Conservation (phyloP, 352 stramenopile genomes). For the Globisporangium cylindrosporum region DNA sequence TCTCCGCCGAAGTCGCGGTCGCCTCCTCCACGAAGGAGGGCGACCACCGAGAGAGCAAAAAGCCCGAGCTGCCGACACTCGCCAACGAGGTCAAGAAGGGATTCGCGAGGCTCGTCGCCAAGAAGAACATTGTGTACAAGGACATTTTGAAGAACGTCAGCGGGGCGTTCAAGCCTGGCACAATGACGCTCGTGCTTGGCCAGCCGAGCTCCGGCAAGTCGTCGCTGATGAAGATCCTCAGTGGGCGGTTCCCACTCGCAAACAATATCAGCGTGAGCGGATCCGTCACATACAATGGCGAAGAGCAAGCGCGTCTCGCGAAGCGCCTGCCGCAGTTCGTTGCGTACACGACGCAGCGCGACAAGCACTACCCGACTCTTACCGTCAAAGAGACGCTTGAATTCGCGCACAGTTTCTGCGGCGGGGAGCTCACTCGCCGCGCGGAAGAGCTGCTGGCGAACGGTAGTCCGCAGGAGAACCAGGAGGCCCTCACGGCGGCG, state of each 20-base stretch:
- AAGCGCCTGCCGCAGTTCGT: constrained; percentile 45
- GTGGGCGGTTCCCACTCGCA: neutral
- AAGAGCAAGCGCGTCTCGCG: neutral
- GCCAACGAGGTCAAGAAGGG: neutral
- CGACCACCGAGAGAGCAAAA: neutral
- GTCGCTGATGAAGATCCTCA: neutral
- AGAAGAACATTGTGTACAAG: neutral
- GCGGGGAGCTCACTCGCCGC: constrained; percentile 1
- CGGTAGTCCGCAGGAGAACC: neutral
- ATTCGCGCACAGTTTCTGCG: constrained; percentile 41
- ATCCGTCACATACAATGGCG: neutral
- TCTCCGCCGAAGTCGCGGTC: neutral
- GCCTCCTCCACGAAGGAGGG: neutral
- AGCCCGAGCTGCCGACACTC: neutral
- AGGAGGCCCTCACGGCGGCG: neutral
- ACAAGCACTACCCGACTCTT: constrained; percentile 48
- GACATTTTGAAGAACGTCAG: neutral
- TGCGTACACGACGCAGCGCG: constrained; percentile 42
- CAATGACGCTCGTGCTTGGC: neutral
- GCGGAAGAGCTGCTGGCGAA: neutral
- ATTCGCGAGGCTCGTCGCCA: neutral
- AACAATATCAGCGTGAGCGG: neutral
- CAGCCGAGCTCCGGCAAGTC: neutral
- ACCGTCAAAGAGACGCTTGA: constrained; percentile 54
- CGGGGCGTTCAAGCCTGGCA: neutral